Base-by-base conservation (phyloP, 768 basidiomycete genomes). In the Kondoa subrosea region DNA sequence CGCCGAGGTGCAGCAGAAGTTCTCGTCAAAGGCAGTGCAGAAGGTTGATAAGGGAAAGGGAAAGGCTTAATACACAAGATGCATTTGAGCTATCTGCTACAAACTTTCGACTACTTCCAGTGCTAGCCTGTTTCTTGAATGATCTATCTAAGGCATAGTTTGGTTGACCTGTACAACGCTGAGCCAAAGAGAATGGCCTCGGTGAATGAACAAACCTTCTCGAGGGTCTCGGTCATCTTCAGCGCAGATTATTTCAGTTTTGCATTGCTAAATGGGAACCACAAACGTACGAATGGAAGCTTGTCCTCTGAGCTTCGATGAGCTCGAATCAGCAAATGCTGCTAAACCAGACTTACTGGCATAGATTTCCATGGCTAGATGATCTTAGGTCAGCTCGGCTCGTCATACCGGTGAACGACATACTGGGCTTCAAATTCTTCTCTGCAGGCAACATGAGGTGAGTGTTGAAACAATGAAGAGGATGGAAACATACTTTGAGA, bases 1-100 rank as follows among this genome's bases (percentile, higher is more conserved):
- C 76, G 80, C 80, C 60, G 77, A 78, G 67, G 83, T 95, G 12
- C 87, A 88, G 76, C 77, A 79, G 71, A 81, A 81, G 40, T 91
- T 91, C 76, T 84, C 86, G 12, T 74, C 72, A 27, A 25, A 26
- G 17, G 26, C 8, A 15, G 31, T 40, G 21, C 33, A 50, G 32
- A 56, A 65, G 30, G 8, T 50, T 8, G 64, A 50, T 40, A 63
- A 63, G 30, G 61, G 30, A 27, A 63, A 63, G 34, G 61, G 61
- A 12, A 63, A 63, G 33, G 61, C 25, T 25, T n/a, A n/a, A n/a
- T n/a, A n/a, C n/a, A n/a, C n/a, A n/a, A n/a, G n/a, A n/a, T n/a
- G n/a, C n/a, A n/a, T n/a, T n/a, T n/a, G n/a, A n/a, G n/a, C n/a
- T n/a, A n/a, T n/a, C n/a, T n/a, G n/a, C n/a, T n/a, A n/a, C n/a